Evolutionary conservation across 2,329 filamentous ascomycete genomes (phyloP).

Genomic region (Xylaria multiplex): DNA sequence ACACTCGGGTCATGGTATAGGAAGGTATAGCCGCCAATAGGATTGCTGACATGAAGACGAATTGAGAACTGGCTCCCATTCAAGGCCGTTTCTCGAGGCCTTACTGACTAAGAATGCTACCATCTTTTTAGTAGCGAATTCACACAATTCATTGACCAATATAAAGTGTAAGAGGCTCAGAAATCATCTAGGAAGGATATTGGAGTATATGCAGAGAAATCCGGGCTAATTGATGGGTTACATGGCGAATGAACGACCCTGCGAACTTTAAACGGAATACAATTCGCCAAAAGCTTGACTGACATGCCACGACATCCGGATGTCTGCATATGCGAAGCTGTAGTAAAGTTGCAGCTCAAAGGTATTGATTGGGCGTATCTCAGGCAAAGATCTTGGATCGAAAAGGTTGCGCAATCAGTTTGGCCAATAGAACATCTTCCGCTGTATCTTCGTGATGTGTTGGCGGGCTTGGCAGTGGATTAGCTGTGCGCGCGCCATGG

Average conservation of each 20-base stretch:
- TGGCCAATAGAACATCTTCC: conserved; percentile 2
- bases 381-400: conserved; percentile 11
- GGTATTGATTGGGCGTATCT: neutral
- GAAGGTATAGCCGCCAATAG: neutral
- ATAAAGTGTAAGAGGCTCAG: neutral
- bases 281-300: conserved; percentile 12
- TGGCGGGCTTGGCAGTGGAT: conserved; percentile 13
- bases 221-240: conserved; percentile 7
- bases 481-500: neutral
- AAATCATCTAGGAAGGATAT: neutral
- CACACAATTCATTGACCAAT: neutral
- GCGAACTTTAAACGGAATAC: conserved; percentile 7
- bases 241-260: conserved; percentile 17
- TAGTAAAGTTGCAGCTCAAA: neutral
- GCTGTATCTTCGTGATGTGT: conserved; percentile 10
- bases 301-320: neutral
- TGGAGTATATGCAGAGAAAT: conserved; percentile 7
- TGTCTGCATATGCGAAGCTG: conserved; percentile 7
- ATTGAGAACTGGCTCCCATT: neutral
- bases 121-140: neutral
- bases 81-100: neutral
- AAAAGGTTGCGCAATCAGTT: neutral
- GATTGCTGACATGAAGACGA: neutral
- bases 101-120: neutral
- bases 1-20: neutral